These are phyloP conservation scores for Umbelopsis sp. DNA, from an alignment of 192 early-diverging fungal species.

Conservation along the genomic window DNA sequence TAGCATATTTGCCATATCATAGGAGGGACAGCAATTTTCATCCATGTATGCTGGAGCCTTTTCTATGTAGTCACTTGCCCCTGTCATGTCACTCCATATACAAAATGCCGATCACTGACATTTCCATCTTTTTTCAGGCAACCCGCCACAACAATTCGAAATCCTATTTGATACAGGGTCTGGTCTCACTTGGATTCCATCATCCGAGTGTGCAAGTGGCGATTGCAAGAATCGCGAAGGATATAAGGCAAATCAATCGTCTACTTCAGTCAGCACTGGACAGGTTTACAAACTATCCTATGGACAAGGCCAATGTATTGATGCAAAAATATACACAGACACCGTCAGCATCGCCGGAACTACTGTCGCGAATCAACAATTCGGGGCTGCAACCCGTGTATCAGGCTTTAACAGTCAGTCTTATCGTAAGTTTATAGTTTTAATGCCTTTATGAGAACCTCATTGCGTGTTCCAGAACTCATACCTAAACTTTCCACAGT, in stretches of 20 bases:
- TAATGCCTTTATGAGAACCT: neutral
- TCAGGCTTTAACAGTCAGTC: conserved; percentile 13
- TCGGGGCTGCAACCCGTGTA: conserved; percentile 31
- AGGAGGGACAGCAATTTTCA: neutral
- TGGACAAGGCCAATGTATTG: conserved; percentile 31
- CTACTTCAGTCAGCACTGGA: conserved; percentile 25
- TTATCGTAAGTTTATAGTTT: neutral
- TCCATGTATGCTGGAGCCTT: neutral
- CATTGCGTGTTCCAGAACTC: neutral
- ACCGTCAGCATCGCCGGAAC: conserved; percentile 31
- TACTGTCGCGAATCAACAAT: conserved; percentile 23
- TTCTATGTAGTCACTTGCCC: neutral
- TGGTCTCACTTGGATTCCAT: conserved; percentile 36
- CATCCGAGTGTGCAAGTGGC: conserved; percentile 26
- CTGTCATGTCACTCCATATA: neutral
- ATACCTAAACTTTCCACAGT: conserved; percentile 3
- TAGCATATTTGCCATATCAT: neutral
- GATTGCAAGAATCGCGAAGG: conserved; percentile 17
- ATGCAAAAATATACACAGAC: conserved; percentile 34
- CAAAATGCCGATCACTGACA: conserved; percentile 1
- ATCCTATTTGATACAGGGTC: conserved; percentile 38
- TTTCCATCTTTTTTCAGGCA: conserved; percentile 24
- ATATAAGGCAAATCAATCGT: conserved; percentile 25
- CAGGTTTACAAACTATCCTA: conserved; percentile 26
- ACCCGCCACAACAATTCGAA: conserved; percentile 32